Evolutionary conservation across 306 rosid genomes (phyloP).

Genomic region (Fragaria nilgerrensis): DNA sequence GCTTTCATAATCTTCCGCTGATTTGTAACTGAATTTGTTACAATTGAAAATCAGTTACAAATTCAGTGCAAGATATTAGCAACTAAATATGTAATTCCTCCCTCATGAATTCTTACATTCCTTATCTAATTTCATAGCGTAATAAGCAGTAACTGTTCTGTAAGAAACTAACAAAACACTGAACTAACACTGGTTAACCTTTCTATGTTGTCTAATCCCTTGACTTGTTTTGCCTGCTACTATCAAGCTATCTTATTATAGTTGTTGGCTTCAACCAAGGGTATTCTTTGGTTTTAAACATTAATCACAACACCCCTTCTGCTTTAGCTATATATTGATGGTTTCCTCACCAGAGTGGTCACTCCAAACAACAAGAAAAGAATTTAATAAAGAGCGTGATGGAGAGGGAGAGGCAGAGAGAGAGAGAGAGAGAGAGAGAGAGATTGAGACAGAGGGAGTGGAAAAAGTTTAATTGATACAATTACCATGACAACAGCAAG

Average conservation of each 20-base stretch:
- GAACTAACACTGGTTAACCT: background rate
- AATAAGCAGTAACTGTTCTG: background rate
- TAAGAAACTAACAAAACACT: background rate
- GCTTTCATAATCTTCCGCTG: background rate
- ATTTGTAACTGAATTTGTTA: background rate
- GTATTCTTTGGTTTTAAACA: background rate
- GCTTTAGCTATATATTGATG: background rate
- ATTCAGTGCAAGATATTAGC: background rate
- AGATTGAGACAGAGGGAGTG: background rate
- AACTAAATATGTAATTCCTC: background rate
- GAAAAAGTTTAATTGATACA: background rate
- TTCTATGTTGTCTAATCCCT: background rate
- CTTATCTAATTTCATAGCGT: background rate
- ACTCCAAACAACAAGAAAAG: background rate
- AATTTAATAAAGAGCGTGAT: background rate
- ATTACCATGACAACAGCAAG: background rate
- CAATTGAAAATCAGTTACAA: background rate
- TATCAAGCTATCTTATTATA: background rate
- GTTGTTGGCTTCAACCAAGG: background rate
- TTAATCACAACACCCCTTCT: background rate
- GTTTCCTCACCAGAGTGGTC: background rate
- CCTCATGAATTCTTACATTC: background rate
- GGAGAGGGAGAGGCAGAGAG: background rate
- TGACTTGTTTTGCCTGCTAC: background rate
- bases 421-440: background rate